Percentiles rank a stretch among this genome's conserved stretches.
Evolutionary conservation across 306 rosid genomes (phyloP).

Genomic region (Sicyos edulis): DNA sequence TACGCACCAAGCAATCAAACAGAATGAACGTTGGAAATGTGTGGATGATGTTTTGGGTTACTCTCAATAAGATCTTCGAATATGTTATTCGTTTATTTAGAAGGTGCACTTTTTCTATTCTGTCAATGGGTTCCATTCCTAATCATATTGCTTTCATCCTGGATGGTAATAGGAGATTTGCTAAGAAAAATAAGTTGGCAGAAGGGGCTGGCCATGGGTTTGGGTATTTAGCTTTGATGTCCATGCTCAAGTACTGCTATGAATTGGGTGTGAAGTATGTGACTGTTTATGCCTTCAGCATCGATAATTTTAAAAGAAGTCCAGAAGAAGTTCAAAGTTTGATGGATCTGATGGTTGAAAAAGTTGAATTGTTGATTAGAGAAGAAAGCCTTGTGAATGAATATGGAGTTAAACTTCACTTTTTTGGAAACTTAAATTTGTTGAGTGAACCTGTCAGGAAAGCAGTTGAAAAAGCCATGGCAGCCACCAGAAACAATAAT

Average conservation of each 20-base stretch:
- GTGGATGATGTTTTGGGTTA: neutral
- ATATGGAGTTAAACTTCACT: slow-evolving; percentile 30
- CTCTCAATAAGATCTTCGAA: neutral
- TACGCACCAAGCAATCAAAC: neutral
- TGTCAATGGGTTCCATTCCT: slow-evolving; percentile 65
- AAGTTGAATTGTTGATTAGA: slow-evolving; percentile 30
- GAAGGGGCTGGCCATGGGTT: slow-evolving; percentile 59
- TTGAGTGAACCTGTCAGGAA: slow-evolving; percentile 34
- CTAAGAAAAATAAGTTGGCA: slow-evolving; percentile 40
- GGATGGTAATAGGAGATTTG: slow-evolving; percentile 87
- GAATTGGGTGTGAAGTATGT: slow-evolving; percentile 67
- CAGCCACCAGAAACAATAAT: slow-evolving; percentile 35
- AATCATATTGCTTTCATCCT: slow-evolving; percentile 76
- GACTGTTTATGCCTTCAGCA: slow-evolving; percentile 79
- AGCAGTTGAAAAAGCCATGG: slow-evolving; percentile 36
- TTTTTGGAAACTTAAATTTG: slow-evolving; percentile 34
- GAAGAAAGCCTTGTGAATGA: slow-evolving; percentile 31
- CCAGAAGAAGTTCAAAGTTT: slow-evolving; percentile 37
- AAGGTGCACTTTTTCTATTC: slow-evolving; percentile 42
- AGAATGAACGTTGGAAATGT: neutral
- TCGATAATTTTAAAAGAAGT: slow-evolving; percentile 53
- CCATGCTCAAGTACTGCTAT: slow-evolving; percentile 52
- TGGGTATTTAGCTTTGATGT: slow-evolving; percentile 48
- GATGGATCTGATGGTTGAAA: slow-evolving; percentile 40
- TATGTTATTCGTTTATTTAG: slow-evolving; percentile 32